Evolutionary conservation across 2,329 filamentous ascomycete genomes (phyloP), one percentile per base, ranked within the genome.

Genomic region (Epichloe glyceriae): DNA sequence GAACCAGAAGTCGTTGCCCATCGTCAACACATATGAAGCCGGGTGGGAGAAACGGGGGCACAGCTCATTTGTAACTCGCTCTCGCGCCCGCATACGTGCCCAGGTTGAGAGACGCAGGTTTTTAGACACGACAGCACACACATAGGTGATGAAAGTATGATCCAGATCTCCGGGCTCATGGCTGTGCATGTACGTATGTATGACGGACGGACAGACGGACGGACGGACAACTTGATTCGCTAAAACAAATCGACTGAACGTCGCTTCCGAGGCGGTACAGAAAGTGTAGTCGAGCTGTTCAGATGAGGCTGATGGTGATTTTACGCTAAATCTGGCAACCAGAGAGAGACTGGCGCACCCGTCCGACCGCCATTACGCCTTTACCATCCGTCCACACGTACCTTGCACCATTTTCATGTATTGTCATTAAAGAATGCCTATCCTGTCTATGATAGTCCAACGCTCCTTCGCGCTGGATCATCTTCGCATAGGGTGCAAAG

Each of bases 1-100:
- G 55, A 57, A 54, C 53, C 50, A 40, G 50, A 53, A 53, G 26
- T 30, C 8, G 8, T 10, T 30, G 26, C 26, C 26, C 26, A 30
- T 30, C 26, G 26, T 10, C 8, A 11, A 10, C 26, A 30, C 26
- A 30, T 30, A 30, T 30, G 26, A 30, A 30, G 26, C 26, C 8
- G 55, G 53, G 55, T 47, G 51, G 49, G 49, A 15, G 17, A 20
- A 33, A 17, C 12, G n/a, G 26, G 12, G 12, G 17, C 5, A 7
- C 17, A 26, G 11, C 26, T 40, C 46, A 48, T 40, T 37, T 22
- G 37, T 12, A 33, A 17, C n/a, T 22, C 10, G 19, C 17, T 41
- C 39, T 41, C 17, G 39, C 39, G 11, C 17, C n/a, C 19, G 39
- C 39, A 41, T 22, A 5, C 10, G 19, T 41, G 39, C 39, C 10